Conservation (phyloP, 2,329 filamentous ascomycete species). For the Trichophaea hybrida region DNA sequence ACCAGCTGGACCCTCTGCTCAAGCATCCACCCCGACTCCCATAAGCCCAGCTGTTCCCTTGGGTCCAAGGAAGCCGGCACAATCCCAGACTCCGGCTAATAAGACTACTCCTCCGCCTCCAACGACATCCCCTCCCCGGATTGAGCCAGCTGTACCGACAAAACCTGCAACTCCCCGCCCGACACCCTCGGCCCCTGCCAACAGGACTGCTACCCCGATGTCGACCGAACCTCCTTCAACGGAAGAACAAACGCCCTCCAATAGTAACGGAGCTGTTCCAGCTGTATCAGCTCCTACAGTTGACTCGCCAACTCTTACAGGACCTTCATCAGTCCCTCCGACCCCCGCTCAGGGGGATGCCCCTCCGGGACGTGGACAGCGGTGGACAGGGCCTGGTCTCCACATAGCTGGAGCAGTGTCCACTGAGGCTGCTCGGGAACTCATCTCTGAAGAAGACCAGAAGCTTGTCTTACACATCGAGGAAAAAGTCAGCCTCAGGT, state of each 20-base stretch:
- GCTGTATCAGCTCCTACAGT: slow-evolving; percentile 27
- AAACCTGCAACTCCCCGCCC: slow-evolving; percentile 41
- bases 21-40: slow-evolving; percentile 28
- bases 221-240: slow-evolving; percentile 38
- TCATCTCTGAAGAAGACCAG: slow-evolving; percentile 73
- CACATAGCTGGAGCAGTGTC: slow-evolving; percentile 79
- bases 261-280: slow-evolving; percentile 27
- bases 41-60: slow-evolving; percentile 29
- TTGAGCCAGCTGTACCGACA: slow-evolving; percentile 13
- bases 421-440: slow-evolving; percentile 65
- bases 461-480: slow-evolving; percentile 65
- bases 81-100: slow-evolving; percentile 8
- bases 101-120: slow-evolving; percentile 13
- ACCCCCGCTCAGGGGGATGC: slow-evolving; percentile 35
- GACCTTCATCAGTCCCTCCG: slow-evolving; percentile 34
- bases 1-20: slow-evolving; percentile 25
- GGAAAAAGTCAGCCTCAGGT: slow-evolving; percentile 45
- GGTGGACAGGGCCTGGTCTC: slow-evolving; percentile 50
- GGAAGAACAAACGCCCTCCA: slow-evolving; percentile 34
- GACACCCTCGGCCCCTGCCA: slow-evolving; percentile 26
- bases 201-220: slow-evolving; percentile 31
- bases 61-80: slow-evolving; percentile 25
- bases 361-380: slow-evolving; percentile 50
- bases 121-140: slow-evolving; percentile 10
- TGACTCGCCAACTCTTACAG: slow-evolving; percentile 31